Percentiles rank a stretch among this genome's conserved stretches.
These are phyloP conservation scores for Phlyctochytrium bullatum DNA, from an alignment of 192 early-diverging fungal species.

Conservation along the genomic window DNA sequence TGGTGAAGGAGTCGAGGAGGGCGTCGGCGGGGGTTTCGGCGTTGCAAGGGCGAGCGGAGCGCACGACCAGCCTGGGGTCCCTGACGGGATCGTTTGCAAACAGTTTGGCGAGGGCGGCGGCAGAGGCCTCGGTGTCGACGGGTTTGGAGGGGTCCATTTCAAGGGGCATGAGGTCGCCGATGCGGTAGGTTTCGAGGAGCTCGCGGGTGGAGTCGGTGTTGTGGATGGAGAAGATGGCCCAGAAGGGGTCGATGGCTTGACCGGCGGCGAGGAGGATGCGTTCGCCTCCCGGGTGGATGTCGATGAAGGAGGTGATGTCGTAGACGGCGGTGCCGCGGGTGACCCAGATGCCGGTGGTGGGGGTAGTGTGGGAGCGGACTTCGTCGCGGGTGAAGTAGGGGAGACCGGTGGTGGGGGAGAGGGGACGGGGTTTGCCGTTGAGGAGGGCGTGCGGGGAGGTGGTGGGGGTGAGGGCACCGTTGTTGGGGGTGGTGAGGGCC, in stretches of 20 bases:
- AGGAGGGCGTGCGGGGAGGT: not conserved
- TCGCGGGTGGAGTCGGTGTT: constrained; percentile 31
- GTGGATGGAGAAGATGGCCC: constrained; percentile 54
- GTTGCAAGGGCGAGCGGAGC: constrained; percentile 75
- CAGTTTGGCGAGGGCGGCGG: constrained; percentile 29
- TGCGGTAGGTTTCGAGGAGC: constrained; percentile 48
- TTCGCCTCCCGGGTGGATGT: constrained; percentile 53
- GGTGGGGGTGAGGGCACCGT: not conserved
- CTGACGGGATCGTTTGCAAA: constrained; percentile 74
- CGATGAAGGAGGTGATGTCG: constrained; percentile 54
- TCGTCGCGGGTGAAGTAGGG: constrained; percentile 32
- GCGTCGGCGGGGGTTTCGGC: constrained; percentile 70
- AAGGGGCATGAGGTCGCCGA: constrained; percentile 33
- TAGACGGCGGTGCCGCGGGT: constrained; percentile 43
- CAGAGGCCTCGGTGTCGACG: constrained; percentile 12
- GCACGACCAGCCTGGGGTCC: constrained; percentile 58
- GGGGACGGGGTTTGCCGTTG: not conserved
- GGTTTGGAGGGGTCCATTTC: constrained; percentile 12
- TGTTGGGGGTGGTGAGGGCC: not conserved
- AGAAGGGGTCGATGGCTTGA: constrained; percentile 53
- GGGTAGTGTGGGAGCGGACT: constrained; percentile 40
- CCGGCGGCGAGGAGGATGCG: constrained; percentile 54
- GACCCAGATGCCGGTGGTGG: constrained; percentile 44
- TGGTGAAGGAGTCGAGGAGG: constrained; percentile 66
- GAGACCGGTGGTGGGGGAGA: constrained; percentile 1